These are phyloP conservation scores for Canariomyces notabilis DNA, from an alignment of 2,329 filamentous ascomycete genomes.

Conservation along the genomic window DNA sequence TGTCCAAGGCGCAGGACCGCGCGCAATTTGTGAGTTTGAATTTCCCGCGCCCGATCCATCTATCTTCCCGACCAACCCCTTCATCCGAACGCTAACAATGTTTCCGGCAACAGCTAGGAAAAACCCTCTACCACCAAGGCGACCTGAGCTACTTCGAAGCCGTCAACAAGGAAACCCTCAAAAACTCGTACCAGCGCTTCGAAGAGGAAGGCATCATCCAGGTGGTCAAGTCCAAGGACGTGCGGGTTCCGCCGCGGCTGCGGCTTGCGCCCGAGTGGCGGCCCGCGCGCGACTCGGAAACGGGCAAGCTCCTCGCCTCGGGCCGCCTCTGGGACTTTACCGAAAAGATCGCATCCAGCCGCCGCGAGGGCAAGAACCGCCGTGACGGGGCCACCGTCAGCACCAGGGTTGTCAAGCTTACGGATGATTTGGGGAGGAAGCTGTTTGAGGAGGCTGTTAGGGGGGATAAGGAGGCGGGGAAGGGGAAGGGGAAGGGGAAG, in stretches of 20 bases:
- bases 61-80: not conserved
- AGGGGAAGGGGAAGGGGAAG: conserved; percentile 26
- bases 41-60: conserved; percentile 2
- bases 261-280: conserved; percentile 71
- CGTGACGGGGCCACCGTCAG: conserved; percentile 89
- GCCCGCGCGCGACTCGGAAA: conserved; percentile 58
- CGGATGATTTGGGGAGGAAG: conserved; percentile 64
- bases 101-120: conserved; percentile 71
- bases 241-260: conserved; percentile 57
- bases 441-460: conserved; percentile 58
- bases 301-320: conserved; percentile 58
- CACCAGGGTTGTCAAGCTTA: conserved; percentile 70
- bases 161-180: conserved; percentile 95
- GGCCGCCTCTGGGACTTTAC: conserved; percentile 89
- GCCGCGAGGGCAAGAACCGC: conserved; percentile 91
- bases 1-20: conserved; percentile 71
- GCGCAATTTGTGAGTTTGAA: conserved; percentile 64
- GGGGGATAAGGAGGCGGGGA: conserved; percentile 29
- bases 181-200: conserved; percentile 84
- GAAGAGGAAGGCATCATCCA: conserved; percentile 86
- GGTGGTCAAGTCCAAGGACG: conserved; percentile 63
- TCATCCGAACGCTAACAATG: not conserved
- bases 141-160: conserved; percentile 97
- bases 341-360: conserved; percentile 74
- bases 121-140: conserved; percentile 95